Percentiles rank a stretch among this genome's conserved stretches.
Evolutionary conservation across 306 rosid species (phyloP).

Genomic region (Casuarina cunninghamiana): DNA sequence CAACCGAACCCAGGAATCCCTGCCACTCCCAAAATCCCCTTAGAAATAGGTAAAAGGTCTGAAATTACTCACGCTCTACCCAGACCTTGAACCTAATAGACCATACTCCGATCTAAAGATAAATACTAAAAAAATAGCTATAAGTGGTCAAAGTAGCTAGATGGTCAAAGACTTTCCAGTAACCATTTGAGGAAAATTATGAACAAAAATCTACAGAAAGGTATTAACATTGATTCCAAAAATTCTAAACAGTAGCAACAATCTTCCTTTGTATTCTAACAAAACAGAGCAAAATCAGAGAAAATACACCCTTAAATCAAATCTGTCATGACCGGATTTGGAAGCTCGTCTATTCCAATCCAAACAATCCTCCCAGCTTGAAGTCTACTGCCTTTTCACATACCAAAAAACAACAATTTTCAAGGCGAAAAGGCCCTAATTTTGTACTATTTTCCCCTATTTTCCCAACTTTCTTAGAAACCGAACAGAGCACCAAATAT

Average conservation of each 20-base stretch:
- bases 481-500: slow-evolving; percentile 3
- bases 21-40: background rate
- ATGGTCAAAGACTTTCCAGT: background rate
- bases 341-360: background rate
- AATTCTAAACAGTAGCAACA: background rate
- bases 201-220: background rate
- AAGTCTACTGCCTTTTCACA: background rate
- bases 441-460: background rate
- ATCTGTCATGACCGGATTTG: background rate
- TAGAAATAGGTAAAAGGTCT: background rate
- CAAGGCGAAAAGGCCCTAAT: background rate
- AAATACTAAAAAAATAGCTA: background rate
- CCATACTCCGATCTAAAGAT: background rate
- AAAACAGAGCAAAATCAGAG: background rate
- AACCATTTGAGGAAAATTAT: background rate
- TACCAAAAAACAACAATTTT: background rate
- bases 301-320: slow-evolving; percentile 12
- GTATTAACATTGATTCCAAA: background rate
- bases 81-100: background rate
- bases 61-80: background rate
- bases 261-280: background rate
- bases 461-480: background rate
- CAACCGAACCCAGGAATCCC: background rate
- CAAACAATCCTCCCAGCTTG: background rate
- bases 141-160: background rate